Percentiles rank a stretch among this genome's conserved stretches.
phyloP scores from a whole-genome alignment of 2,329 filamentous ascomycete genomes.

The Cryphonectria radicalis region DNA sequence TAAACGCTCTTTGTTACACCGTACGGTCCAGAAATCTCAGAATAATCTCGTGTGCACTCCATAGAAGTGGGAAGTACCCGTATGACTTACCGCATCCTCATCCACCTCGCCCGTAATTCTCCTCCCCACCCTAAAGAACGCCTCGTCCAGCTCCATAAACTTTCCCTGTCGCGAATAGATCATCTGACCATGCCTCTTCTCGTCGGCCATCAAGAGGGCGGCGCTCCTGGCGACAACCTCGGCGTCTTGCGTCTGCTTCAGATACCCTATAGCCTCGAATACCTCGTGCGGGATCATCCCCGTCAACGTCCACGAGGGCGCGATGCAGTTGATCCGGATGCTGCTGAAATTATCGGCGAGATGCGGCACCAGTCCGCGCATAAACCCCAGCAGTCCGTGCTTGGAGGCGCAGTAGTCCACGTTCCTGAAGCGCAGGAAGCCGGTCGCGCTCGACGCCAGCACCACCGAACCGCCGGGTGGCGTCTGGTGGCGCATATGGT shows the following conservation, averaged over 20 bases:
- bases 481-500: constrained; percentile 12
- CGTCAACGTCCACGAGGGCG: constrained; percentile 59
- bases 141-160: constrained; percentile 58
- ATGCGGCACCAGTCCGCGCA: background rate
- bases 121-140: constrained; percentile 40
- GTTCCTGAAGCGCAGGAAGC: background rate
- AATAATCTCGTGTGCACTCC: too few relatives aligned
- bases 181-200: constrained; percentile 52
- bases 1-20: background rate
- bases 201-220: constrained; percentile 55
- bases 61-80: background rate
- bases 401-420: constrained; percentile 7
- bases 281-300: constrained; percentile 47
- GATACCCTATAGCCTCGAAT: constrained; percentile 42
- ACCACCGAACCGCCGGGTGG: constrained; percentile 2
- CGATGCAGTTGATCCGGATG: constrained; percentile 59
- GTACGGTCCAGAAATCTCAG: background rate
- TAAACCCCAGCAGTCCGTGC: constrained; percentile 12
- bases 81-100: constrained; percentile 5
- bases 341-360: background rate
- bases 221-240: constrained; percentile 53
- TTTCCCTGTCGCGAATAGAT: constrained; percentile 54
- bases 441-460: background rate
- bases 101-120: constrained; percentile 36
- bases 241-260: constrained; percentile 48